Base-by-base conservation (phyloP, 129 eudicot genomes). In the Ambrosia trifida region DNA sequence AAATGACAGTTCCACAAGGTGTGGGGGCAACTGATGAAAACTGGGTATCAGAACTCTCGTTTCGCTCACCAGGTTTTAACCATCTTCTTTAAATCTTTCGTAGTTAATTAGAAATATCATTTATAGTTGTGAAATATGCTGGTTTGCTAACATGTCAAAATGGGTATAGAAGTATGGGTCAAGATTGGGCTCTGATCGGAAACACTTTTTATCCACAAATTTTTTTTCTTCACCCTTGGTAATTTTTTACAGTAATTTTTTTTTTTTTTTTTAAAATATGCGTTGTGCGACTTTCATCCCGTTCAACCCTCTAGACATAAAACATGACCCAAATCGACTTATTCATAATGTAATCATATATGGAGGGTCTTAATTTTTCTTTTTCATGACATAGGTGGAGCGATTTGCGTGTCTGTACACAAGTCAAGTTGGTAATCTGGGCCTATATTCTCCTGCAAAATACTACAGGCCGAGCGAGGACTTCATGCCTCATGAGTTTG, bases 11-110 rank as follows among this genome's bases (percentile, higher is more conserved):
- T 89, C 79, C 98, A 93, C 76, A 82, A 80, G 76, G 93, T 94
- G 8, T 93, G 98, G 98, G 98, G 98, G 63, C 98, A 87, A 75
- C 82, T 94, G 9, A 89, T 94, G 98, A 94, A 87, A 85, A 94
- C 98, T 6, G 98, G 98, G 61, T 87, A 89, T 66, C 98, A 94
- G 77, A 93, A 89, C 70, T 94, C 98, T 13, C 96, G 98, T 19
- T 94, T 89, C 20, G 96, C 98, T 11, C 98, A 94, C 83, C 98
- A 94, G 90, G 98, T 92, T 31, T 19, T 72, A 47, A 33, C 40
- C 3, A 18, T 47, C 14, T 52, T 28, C 49, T 30, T 41, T 51
- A 3, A 10, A 17, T 28, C 49, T 30, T 41, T 44, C 4, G 10
- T 36, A 51, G 14, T 65, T 33, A 14, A 44, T 65, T 33, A 14